Conservation (phyloP, 257 asterid species). For the Perilla frutescens region DNA sequence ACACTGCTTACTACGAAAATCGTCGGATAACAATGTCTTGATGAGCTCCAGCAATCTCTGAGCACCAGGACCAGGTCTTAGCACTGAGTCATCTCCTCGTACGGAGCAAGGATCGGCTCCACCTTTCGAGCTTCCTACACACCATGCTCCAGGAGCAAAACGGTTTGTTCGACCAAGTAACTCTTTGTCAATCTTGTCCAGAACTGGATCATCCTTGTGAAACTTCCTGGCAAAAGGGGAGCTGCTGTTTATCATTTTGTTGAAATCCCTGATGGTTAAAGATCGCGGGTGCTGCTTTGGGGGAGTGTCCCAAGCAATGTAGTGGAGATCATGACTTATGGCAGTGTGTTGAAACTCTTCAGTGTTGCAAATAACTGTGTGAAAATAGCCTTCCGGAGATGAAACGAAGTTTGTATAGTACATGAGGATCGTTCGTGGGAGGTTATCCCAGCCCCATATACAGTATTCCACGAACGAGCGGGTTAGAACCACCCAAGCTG, state of each 20-base stretch:
- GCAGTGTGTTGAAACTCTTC: constrained; percentile 75
- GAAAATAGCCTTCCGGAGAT: constrained; percentile 97
- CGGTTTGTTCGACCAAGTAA: constrained; percentile 71
- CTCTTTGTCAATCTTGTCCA: constrained; percentile 84
- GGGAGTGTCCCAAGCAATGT: constrained; percentile 97
- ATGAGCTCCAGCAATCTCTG: constrained; percentile 65
- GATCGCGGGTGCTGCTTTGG: constrained; percentile 95
- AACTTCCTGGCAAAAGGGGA: constrained; percentile 93
- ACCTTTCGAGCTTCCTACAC: constrained; percentile 67
- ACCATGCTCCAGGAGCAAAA: constrained; percentile 90
- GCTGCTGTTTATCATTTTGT: constrained; percentile 87
- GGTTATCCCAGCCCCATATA: constrained; percentile 96
- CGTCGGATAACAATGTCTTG: constrained; percentile 62
- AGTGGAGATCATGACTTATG: constrained; percentile 89
- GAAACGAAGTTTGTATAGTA: constrained; percentile 87
- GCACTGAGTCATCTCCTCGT: constrained; percentile 73
- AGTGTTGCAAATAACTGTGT: constrained; percentile 90
- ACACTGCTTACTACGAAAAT: constrained; percentile 61
- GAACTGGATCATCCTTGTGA: constrained; percentile 75
- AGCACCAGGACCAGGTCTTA: constrained; percentile 85
- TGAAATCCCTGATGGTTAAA: constrained; percentile 68
- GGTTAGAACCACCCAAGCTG: constrained; percentile 94
- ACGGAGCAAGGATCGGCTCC: constrained; percentile 76
- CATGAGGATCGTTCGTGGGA: constrained; percentile 94
- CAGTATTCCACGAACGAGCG: constrained; percentile 90